A percentile compares a stretch with the other conserved stretches of the same genome.
phyloP scores from a whole-genome alignment of 805 yeast species.

The Candida ipomoeae region DNA sequence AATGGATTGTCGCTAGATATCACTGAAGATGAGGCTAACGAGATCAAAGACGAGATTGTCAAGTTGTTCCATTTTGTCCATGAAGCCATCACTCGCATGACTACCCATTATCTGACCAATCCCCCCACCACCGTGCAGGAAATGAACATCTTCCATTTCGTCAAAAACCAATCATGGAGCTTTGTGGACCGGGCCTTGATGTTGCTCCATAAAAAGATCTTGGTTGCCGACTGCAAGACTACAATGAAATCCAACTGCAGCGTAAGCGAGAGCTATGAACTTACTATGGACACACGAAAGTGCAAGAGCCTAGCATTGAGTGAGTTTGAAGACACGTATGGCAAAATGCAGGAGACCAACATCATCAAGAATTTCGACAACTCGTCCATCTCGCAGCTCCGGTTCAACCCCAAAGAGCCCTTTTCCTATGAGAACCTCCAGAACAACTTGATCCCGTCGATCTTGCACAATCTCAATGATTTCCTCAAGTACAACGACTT shows the following conservation, averaged over 20 bases:
- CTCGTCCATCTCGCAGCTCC: slow-evolving; percentile 33
- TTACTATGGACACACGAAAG: slow-evolving; percentile 7
- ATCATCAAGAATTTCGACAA: slow-evolving; percentile 36
- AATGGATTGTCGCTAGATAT: slow-evolving; percentile 44
- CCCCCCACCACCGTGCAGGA: slow-evolving; percentile 38
- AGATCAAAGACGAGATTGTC: slow-evolving; percentile 45
- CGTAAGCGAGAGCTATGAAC: neutral
- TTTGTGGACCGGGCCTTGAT: slow-evolving; percentile 53
- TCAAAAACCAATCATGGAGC: slow-evolving; percentile 46
- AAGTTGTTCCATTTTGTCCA: slow-evolving; percentile 49
- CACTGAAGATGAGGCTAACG: slow-evolving; percentile 39
- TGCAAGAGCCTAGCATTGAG: slow-evolving; percentile 30
- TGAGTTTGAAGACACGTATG: slow-evolving; percentile 40
- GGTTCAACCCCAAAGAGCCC: slow-evolving; percentile 31
- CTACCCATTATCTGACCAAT: slow-evolving; percentile 27
- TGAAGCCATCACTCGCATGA: slow-evolving; percentile 42
- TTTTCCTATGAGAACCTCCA: slow-evolving; percentile 51
- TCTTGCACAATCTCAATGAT: slow-evolving; percentile 53
- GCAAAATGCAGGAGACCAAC: slow-evolving; percentile 34
- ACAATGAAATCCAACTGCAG: neutral
- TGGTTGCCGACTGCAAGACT: slow-evolving; percentile 27
- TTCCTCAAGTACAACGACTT: slow-evolving; percentile 51
- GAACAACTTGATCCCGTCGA: slow-evolving; percentile 52
- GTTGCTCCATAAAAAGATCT: slow-evolving; percentile 40
- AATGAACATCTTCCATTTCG: slow-evolving; percentile 45